Evolutionary conservation across 805 yeast genomes (phyloP).

Genomic region (Wickerhamiella brachini): DNA sequence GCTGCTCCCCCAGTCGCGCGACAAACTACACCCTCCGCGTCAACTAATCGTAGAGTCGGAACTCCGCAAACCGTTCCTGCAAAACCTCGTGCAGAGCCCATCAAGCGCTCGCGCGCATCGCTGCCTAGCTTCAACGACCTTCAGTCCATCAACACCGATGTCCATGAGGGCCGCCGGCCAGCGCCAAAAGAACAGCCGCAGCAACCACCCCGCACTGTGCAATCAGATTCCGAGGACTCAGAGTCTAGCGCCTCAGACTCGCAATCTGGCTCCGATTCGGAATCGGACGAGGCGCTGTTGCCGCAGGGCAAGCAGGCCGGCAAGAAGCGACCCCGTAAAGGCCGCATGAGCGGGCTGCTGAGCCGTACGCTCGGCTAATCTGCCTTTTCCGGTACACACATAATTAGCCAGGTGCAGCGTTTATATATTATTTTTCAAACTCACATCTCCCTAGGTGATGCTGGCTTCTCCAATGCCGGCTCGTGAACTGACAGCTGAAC

Average conservation of each 20-base stretch:
- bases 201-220: too few species aligned
- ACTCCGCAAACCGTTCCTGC: background rate
- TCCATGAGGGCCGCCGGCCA: conserved; percentile 1
- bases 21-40: background rate
- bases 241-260: too few species aligned
- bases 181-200: background rate
- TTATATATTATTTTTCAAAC: too few species aligned
- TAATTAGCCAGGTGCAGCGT: too few species aligned
- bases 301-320: background rate
- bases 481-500: too few species aligned
- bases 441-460: too few species aligned
- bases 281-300: background rate
- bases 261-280: background rate
- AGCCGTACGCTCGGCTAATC: background rate
- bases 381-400: too few species aligned
- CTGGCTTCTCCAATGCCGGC: too few species aligned
- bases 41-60: too few species aligned
- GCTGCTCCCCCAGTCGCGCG: background rate
- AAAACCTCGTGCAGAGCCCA: background rate
- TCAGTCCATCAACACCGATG: background rate
- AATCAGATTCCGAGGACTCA: background rate
- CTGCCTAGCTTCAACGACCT: background rate
- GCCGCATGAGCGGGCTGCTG: background rate
- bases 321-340: background rate
- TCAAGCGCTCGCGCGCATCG: background rate